These are phyloP conservation scores for Dichotomopilus funicola DNA, from an alignment of 2,329 filamentous ascomycete genomes.

Conservation along the genomic window DNA sequence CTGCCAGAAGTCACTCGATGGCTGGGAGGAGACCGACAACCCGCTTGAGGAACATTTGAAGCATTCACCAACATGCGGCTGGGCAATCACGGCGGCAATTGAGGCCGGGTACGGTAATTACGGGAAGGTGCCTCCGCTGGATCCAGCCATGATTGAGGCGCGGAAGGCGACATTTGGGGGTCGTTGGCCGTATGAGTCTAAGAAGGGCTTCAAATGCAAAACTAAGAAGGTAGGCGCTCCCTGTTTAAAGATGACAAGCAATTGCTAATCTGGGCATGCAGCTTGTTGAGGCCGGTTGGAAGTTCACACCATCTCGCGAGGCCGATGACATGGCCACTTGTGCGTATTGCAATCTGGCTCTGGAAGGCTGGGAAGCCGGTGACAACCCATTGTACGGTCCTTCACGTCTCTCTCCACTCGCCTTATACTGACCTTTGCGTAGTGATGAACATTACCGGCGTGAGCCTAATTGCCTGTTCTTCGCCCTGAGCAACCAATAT, in stretches of 20 bases:
- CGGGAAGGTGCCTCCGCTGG: constrained; percentile 65
- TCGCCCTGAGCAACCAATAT: constrained; percentile 57
- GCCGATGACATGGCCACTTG: constrained; percentile 88
- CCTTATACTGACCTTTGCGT: constrained; percentile 9
- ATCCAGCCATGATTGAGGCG: constrained; percentile 65
- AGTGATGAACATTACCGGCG: constrained; percentile 83
- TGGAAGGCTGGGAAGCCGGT: constrained; percentile 90
- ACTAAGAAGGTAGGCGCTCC: constrained; percentile 63
- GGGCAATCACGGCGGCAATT: constrained; percentile 66
- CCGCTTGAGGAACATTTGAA: constrained; percentile 79
- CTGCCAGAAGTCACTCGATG: constrained; percentile 76
- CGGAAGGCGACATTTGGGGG: constrained; percentile 77
- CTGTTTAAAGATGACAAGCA: neutral
- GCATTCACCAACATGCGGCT: constrained; percentile 76
- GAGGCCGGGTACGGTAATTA: constrained; percentile 57
- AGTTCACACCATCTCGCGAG: constrained; percentile 77
- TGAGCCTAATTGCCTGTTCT: constrained; percentile 76
- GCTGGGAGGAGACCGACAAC: constrained; percentile 84
- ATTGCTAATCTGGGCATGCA: constrained; percentile 30
- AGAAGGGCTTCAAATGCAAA: constrained; percentile 85
- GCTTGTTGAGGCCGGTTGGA: constrained; percentile 91
- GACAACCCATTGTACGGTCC: constrained; percentile 74
- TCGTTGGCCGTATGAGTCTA: constrained; percentile 82
- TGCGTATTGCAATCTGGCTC: constrained; percentile 78
- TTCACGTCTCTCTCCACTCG: neutral